A percentile compares a stretch with the other conserved stretches of the same genome.
Evolutionary conservation across 495 filamentous ascomycete species (phyloP).

Genomic region (Neurospora terricola): DNA sequence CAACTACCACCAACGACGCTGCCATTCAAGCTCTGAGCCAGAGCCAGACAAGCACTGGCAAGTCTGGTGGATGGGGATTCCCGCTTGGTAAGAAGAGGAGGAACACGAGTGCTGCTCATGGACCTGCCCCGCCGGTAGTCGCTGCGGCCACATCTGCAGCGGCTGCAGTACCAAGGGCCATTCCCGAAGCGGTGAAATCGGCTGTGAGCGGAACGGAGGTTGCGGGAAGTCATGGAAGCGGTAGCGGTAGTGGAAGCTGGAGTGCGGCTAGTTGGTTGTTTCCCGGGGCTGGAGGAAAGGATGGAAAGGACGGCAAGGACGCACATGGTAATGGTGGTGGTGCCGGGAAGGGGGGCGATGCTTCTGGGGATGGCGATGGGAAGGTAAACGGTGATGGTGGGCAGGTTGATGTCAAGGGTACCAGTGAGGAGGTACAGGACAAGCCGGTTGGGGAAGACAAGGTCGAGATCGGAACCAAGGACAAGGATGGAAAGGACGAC

Average conservation of each 20-base stretch:
- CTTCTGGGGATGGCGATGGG: background rate
- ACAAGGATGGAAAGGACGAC: background rate
- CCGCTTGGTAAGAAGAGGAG: background rate
- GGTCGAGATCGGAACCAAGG: background rate
- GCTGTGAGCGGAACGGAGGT: background rate
- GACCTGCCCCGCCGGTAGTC: background rate
- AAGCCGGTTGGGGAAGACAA: background rate
- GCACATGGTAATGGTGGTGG: background rate
- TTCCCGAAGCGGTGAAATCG: background rate
- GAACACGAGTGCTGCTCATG: background rate
- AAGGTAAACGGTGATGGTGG: background rate
- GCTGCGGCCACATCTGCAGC: background rate
- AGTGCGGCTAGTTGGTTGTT: background rate
- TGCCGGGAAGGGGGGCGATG: background rate
- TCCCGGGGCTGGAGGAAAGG: background rate
- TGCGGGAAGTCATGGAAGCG: background rate
- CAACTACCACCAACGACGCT: background rate
- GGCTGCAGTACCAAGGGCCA: background rate
- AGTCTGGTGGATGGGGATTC: background rate
- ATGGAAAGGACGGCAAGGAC: background rate
- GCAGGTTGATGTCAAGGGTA: background rate
- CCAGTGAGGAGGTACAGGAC: background rate
- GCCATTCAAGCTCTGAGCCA: background rate
- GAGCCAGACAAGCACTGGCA: background rate
- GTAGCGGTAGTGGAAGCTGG: background rate